Evolutionary conservation across 805 yeast genomes (phyloP), one percentile per base, ranked within the genome.

Genomic region (Vanderwaltozyma verrucispora): DNA sequence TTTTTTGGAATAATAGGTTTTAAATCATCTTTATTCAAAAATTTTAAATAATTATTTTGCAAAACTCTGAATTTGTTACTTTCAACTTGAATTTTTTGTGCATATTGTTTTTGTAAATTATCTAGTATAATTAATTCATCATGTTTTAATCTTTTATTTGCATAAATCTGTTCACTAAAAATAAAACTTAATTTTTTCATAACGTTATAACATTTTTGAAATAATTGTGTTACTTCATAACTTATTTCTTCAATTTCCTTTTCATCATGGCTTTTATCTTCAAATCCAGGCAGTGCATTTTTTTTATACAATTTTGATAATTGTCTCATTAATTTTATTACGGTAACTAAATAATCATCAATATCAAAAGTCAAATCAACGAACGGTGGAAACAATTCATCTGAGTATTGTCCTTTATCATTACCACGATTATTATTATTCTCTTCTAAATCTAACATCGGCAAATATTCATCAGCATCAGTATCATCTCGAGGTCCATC

Each of bases 31-130:
- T 83, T 83, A 47, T 82, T 76, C 40, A 89, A 65, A 47, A 81
- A 83, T 54, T 84, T 81, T 53, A 92, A 77, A 52, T 92, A 92
- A 45, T 81, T 78, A 51, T 89, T 85, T 57, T 92, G 99, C 49
- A 92, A 64, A 53, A 84, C 82, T 36, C 97, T 66, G 61, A 88
- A 92, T 36, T 69, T 72, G 15, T 88, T 73, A 29, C 94, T 80
- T 32, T 74, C 64, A 30, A 75, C 77, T 56, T 92, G 98, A 17
- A 92, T 78, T 55, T 80, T 77, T 32, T 80, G 67, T 2, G 98
- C 98, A 57, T 88, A 77, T 33, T 77, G 77, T 49, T 84, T 83
- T 58, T 84, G 81, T 63, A 85, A 74, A 59, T 89, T 92, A 35
- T 76, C 79, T 39, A 86, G 66, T 67, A 89, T 77, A 35, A 69